Evolutionary conservation across 257 asterid species (phyloP), one percentile per base, ranked within the genome.

Genomic region (Solanum peruvianum): DNA sequence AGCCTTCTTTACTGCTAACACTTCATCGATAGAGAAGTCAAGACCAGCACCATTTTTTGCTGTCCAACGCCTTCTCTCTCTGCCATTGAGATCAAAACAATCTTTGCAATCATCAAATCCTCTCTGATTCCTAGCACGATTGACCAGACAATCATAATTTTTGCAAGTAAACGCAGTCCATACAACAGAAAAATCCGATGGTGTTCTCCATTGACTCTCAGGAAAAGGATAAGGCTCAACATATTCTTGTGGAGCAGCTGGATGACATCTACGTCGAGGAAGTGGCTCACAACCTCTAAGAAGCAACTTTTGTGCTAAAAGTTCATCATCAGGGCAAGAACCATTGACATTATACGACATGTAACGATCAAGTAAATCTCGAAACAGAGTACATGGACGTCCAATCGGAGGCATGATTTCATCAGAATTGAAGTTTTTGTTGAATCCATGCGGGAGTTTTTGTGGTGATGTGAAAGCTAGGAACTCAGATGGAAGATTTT

Each of bases 221-320:
- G 96, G 96, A 33, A 93, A 87, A 6, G 97, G 94, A 85, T 58
- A 71, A 7, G 97, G 96, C 86, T 94, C 96, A 10, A 45, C 87
- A 84, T 87, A 78, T 18, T 83, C 82, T 35, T 16, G 45, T 1
- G 91, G 88, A 47, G 96, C 90, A 18, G 91, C 91, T 23, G 92
- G 93, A 66, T 92, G 95, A 91, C 98, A 93, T 64, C 96, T 95
- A 31, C 98, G 91, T 21, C 94, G 90, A 11, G 96, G 95, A 60
- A 94, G 96, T 10, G 98, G 96, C 90, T 93, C 98, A 73, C 96
- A 94, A 47, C 95, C 98, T 37, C 86, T 87, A 39, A 94, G 93
- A 81, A 94, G 94, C 84, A 94, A 95, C 47, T 88, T 92, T 83
- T 94, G 98, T 5, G 94, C 91, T 18, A 90, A 84, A 37, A 90